Evolutionary conservation across 345 rosid genomes (phyloP), one percentile per base, ranked within the genome.

Genomic region (Syzygium grande): DNA sequence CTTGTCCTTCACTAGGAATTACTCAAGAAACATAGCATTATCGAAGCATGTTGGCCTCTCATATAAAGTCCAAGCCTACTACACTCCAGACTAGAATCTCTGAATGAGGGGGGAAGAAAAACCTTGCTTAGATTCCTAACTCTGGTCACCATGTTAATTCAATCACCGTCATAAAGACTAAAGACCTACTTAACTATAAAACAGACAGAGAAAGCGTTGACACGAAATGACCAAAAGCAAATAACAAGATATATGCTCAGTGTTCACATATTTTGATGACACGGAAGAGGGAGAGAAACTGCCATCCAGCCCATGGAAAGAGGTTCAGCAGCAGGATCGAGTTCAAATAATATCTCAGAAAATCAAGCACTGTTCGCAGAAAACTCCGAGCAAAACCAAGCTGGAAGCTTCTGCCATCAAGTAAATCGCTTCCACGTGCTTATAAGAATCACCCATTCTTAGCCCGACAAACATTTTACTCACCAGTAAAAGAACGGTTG

Each of bases 401-500:
- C 14, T 73, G 27, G 49, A 73, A 73, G 83, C 83, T 38, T 38
- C 27, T 38, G 83, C 83, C 49, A 38, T 73, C 83, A 11, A 73
- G 15, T 38, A 73, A 73, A 10, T 73, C 38, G 83, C 83, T 34
- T 38, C 83, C 25, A 22, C 49, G 21, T 5, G 38, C 10, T 73
- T 34, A 19, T 19, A 38, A 38, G 8, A 73, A 73, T 19, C 49
- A 9, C 14, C 49, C 23, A 9, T 73, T 73, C 49, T 73, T 38
- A 73, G 8, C 83, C 83, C 0, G 49, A 73, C 38, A 9, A 38
- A 73, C 49, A 19, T 73, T 19, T 73, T 21, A 41, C 89, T 88
- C 89, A 97, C 99, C 99, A 96, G 93, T 93, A 95, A 89, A 96
- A 95, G 91, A 97, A 97, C 53, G 99, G 99, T 90, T 95, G 96